phyloP scores from a whole-genome alignment of 352 stramenopile species.

The Peronospora tabacina region DNA sequence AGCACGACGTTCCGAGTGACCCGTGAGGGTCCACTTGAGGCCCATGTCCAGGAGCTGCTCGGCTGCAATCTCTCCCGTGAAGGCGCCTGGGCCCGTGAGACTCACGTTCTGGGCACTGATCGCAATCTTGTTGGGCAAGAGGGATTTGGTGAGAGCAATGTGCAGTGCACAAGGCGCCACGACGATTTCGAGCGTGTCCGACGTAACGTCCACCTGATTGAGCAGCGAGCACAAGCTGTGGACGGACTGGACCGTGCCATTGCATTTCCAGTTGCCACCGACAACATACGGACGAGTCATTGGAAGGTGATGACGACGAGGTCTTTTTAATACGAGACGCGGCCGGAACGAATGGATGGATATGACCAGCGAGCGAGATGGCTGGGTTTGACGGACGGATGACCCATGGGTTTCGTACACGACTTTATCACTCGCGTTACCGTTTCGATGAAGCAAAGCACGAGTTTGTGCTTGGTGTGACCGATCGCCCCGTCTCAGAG shows the following conservation, averaged over 20 bases:
- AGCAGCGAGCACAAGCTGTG: constrained; percentile 82
- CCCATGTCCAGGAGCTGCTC: constrained; percentile 82
- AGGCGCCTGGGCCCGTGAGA: constrained; percentile 83
- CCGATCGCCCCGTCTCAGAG: no score
- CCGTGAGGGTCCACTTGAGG: constrained; percentile 58
- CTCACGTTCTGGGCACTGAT: constrained; percentile 82
- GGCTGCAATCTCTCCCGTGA: constrained; percentile 87
- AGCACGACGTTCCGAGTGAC: constrained; percentile 83
- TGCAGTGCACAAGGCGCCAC: constrained; percentile 64
- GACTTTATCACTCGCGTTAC: no score
- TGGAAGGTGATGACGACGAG: no score
- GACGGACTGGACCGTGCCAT: constrained; percentile 74
- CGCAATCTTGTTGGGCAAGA: constrained; percentile 57
- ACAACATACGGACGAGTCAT: constrained; percentile 33
- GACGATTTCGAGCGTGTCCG: constrained; percentile 63
- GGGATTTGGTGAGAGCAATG: constrained; percentile 36
- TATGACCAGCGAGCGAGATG: no score
- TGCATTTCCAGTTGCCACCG: constrained; percentile 50
- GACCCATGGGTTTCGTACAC: no score
- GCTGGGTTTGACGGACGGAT: no score
- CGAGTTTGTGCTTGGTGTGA: no score
- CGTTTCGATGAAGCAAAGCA: no score
- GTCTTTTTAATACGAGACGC: no score
- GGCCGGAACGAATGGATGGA: no score
- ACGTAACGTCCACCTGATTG: constrained; percentile 58